A percentile compares a stretch with the other conserved stretches of the same genome.
These are phyloP conservation scores for Rhizopogon vinicolor DNA, from an alignment of 768 basidiomycete genomes.

Conservation along the genomic window DNA sequence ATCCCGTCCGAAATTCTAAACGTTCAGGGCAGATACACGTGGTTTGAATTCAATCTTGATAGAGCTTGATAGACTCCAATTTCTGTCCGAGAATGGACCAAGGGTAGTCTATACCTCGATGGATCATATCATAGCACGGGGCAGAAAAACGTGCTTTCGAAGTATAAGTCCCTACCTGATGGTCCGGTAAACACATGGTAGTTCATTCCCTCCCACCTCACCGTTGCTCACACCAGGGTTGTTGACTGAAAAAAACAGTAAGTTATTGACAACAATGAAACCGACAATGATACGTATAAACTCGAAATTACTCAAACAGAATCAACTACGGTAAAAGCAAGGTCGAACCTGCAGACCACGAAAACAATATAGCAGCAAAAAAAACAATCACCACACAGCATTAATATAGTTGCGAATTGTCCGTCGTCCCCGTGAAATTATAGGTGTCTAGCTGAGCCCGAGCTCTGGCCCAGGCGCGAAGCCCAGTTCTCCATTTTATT, in stretches of 20 bases:
- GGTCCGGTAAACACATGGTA: not conserved
- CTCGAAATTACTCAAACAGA: not conserved
- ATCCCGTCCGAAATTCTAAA: not conserved
- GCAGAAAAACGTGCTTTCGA: not conserved
- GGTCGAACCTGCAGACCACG: not conserved
- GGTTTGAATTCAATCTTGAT: not conserved
- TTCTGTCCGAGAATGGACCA: not conserved
- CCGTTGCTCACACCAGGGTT: not conserved
- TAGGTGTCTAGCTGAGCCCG: conserved; percentile 26
- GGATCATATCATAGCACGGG: not conserved
- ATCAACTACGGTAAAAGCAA: not conserved
- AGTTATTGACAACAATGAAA: too few species aligned
- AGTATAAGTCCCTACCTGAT: too few species aligned
- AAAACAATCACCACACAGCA: conserved; percentile 1
- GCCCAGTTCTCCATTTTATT: conserved; percentile 27
- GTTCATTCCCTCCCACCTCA: not conserved
- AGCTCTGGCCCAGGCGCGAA: conserved; percentile 23
- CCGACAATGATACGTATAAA: not conserved
- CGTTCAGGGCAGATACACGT: not conserved
- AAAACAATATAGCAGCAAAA: not conserved
- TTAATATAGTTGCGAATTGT: not conserved
- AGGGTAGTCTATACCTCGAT: not conserved
- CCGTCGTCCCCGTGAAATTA: conserved; percentile 9
- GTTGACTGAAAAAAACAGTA: too few species aligned
- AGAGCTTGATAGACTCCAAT: not conserved